phyloP scores from a whole-genome alignment of 225 moss, liverwort and hornwort genomes.

The Bryum argenteum region DNA sequence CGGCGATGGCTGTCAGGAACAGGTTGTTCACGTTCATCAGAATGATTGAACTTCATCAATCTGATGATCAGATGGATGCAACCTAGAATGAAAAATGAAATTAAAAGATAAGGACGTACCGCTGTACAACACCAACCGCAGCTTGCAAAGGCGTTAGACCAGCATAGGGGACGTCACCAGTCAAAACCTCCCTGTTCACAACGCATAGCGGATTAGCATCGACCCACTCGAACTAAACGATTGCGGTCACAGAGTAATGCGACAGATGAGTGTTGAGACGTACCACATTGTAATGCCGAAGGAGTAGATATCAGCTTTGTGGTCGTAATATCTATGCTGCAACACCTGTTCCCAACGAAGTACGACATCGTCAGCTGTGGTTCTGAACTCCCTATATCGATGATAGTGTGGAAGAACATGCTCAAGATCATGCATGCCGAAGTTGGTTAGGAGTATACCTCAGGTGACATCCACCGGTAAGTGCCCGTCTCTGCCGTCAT shows the following conservation, averaged over 20 bases:
- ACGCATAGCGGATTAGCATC: slow-evolving; percentile 4
- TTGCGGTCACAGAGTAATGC: slow-evolving; percentile 3
- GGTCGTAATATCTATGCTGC: slow-evolving; percentile 85
- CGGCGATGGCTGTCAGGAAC: slow-evolving; percentile 8
- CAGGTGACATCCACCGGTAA: slow-evolving; percentile 92
- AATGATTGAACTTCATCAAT: background rate
- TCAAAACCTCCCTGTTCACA: slow-evolving; percentile 73
- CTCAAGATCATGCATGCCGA: background rate
- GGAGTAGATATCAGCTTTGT: slow-evolving; percentile 87
- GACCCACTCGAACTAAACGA: background rate
- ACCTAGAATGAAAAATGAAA: background rate
- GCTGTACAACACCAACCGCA: slow-evolving; percentile 89
- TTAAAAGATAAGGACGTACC: slow-evolving; percentile 37
- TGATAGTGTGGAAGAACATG: background rate
- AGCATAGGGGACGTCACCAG: slow-evolving; percentile 79
- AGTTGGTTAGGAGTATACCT: slow-evolving; percentile 39
- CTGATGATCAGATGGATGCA: background rate
- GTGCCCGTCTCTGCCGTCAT: slow-evolving; percentile 98
- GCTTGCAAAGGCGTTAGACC: slow-evolving; percentile 89
- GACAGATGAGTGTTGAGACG: slow-evolving; percentile 3
- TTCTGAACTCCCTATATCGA: background rate
- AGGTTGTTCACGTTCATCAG: background rate
- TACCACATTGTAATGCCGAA: slow-evolving; percentile 92
- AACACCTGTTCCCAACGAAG: slow-evolving; percentile 51
- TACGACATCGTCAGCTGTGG: slow-evolving; percentile 2